A percentile compares a stretch with the other conserved stretches of the same genome.
Conservation (phyloP, 441 rosid genomes). For the Gossypium trilobum region DNA sequence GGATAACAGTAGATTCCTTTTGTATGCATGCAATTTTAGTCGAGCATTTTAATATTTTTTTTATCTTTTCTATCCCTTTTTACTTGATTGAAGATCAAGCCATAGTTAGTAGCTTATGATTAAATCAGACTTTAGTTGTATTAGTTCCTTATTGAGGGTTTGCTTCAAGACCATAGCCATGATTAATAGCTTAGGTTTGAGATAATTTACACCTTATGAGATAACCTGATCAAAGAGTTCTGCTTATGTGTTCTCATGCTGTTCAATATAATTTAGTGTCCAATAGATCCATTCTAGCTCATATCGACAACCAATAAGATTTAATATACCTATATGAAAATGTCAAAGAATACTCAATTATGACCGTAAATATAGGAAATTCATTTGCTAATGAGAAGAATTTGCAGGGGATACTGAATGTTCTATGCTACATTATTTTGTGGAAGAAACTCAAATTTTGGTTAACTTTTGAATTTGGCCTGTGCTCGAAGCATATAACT, state of each 20-base stretch:
- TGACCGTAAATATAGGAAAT: not conserved
- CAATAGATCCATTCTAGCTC: not conserved
- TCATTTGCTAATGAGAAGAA: not conserved
- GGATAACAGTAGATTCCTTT: not conserved
- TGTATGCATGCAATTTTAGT: not conserved
- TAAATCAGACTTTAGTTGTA: not conserved
- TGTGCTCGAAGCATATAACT: not conserved
- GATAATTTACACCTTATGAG: not conserved
- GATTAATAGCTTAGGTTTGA: not conserved
- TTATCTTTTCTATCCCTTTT: not conserved
- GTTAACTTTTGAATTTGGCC: not conserved
- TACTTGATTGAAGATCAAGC: not conserved
- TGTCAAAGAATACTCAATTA: not conserved
- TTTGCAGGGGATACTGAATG: not conserved
- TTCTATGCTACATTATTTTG: not conserved
- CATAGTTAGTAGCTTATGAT: not conserved
- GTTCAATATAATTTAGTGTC: not conserved
- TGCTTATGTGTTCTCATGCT: not conserved
- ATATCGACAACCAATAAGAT: not conserved
- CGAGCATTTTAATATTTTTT: not conserved
- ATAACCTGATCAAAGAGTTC: not conserved
- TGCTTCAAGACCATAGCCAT: not conserved
- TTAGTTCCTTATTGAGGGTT: not conserved
- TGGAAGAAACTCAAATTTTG: not conserved
- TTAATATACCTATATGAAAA: not conserved